Evolutionary conservation across 495 filamentous ascomycete species (phyloP), one percentile per base, ranked within the genome.

Genomic region (Penicillium salamii): DNA sequence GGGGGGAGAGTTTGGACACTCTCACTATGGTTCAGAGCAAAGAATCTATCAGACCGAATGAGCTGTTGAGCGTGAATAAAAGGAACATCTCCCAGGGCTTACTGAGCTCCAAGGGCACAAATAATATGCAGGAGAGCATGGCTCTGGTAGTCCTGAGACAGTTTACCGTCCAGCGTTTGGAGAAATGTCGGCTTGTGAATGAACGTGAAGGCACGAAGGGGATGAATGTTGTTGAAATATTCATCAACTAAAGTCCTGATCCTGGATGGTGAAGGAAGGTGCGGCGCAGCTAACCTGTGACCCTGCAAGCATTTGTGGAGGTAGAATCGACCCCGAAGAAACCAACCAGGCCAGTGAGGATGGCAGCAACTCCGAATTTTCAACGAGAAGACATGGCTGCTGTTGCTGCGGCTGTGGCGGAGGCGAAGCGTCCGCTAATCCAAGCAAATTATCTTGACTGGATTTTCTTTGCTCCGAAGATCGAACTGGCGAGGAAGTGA

Each of bases 81-180:
- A n/a, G n/a, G n/a, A n/a, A n/a, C n/a, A n/a, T n/a, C n/a, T 1
- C 29, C 11, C 12, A 7, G 41, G 6, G 44, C 65, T 52, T 61
- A 71, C 68, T 71, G 66, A 13, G 56, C 66, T 42, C 68, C 68
- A 5, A 69, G 40, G 7, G 68, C 66, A 42, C 68, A 71, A 5
- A 69, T 62, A n/a, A 68, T 54, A 49, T 68, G 58, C 5, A 71
- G 43, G 9, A 71, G 46, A n/a, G 66, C 63, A 43, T 53, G 37
- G 7, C 46, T 53, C 1, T 59, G 40, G 23, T 40, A 37, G 4
- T 34, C 49, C 1, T 54, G 37, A 0, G 46, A 28, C 0, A 51
- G 23, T 12, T 61, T 54, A 12, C 53, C 57, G 46, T 71, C 68
- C 13, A 71, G 43, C 24, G 49, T 50, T 32, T 54, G 64, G 6